These are phyloP conservation scores for Bertia moriformis DNA, from an alignment of 2,329 filamentous ascomycete species.

Conservation along the genomic window DNA sequence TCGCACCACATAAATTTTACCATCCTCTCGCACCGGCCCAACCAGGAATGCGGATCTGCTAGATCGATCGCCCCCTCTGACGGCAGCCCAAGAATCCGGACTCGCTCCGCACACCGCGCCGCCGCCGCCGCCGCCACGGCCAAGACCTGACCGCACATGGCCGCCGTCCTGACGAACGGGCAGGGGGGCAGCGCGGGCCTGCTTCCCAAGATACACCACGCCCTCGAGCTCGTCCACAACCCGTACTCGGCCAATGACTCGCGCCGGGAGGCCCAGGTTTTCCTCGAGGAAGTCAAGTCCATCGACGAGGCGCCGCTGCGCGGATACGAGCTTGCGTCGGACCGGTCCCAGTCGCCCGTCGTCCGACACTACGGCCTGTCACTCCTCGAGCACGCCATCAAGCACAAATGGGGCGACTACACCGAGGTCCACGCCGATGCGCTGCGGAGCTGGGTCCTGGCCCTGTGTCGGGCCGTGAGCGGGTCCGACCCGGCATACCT, in stretches of 20 bases:
- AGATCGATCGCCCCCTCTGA: too few species aligned
- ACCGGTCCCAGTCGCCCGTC: constrained; percentile 60
- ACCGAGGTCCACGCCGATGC: constrained; percentile 49
- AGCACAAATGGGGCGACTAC: constrained; percentile 69
- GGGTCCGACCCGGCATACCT: constrained; percentile 67
- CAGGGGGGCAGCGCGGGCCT: constrained; percentile 25
- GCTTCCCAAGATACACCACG: constrained; percentile 62
- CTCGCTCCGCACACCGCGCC: too few species aligned
- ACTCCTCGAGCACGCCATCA: constrained; percentile 77
- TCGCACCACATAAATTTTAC: too few species aligned
- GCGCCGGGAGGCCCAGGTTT: constrained; percentile 68
- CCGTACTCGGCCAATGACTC: constrained; percentile 67
- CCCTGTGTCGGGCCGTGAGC: constrained; percentile 59
- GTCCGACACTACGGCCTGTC: constrained; percentile 90
- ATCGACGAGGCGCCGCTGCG: constrained; percentile 67
- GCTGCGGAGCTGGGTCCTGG: constrained; percentile 63
- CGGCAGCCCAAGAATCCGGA: too few species aligned
- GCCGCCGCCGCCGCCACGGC: too few species aligned
- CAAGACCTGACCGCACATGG: too few species aligned
- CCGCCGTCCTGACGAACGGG: constrained; percentile 5
- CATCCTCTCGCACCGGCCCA: too few species aligned
- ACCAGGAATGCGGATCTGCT: too few species aligned
- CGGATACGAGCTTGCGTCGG: constrained; percentile 69
- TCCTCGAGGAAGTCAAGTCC: constrained; percentile 74
- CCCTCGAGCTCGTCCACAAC: constrained; percentile 76